These are phyloP conservation scores for Dalechampia spathulata DNA, from an alignment of 441 rosid genomes.

Conservation along the genomic window DNA sequence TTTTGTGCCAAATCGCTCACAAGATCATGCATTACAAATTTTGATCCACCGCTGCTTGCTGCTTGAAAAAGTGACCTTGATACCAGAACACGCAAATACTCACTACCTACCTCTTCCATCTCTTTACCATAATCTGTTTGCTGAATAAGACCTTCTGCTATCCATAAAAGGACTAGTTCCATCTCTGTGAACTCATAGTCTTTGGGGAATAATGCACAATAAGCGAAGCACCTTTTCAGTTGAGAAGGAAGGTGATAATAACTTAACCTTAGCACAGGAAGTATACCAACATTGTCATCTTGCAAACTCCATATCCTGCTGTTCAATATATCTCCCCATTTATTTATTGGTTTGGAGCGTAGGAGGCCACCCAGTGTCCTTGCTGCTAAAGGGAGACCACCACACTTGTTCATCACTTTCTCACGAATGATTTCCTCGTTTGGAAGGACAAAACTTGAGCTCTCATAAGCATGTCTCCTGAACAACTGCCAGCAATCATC, in stretches of 20 bases:
- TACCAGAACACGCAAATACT: conserved; percentile 17
- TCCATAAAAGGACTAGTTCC: not conserved
- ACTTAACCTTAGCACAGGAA: not conserved
- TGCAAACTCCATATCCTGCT: not conserved
- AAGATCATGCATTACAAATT: conserved; percentile 24
- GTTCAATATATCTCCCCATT: not conserved
- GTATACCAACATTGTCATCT: not conserved
- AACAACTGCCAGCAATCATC: conserved; percentile 5
- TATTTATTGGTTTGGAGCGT: not conserved
- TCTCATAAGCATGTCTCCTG: no score
- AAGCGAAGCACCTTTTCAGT: not conserved
- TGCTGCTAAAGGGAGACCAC: not conserved
- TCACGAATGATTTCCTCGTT: conserved; percentile 6
- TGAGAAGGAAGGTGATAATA: conserved; percentile 1
- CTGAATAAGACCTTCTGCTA: not conserved
- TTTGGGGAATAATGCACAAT: conserved; percentile 3
- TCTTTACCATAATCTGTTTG: not conserved
- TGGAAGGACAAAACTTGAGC: no score
- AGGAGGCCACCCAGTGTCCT: not conserved
- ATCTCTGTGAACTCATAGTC: not conserved
- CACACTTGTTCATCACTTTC: not conserved
- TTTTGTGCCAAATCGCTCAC: conserved; percentile 18
- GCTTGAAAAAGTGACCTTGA: conserved; percentile 21
- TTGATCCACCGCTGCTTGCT: no score
- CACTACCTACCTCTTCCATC: conserved; percentile 13